These are phyloP conservation scores for Hibiscus syriacus DNA, from an alignment of 345 rosid species.

Conservation along the genomic window DNA sequence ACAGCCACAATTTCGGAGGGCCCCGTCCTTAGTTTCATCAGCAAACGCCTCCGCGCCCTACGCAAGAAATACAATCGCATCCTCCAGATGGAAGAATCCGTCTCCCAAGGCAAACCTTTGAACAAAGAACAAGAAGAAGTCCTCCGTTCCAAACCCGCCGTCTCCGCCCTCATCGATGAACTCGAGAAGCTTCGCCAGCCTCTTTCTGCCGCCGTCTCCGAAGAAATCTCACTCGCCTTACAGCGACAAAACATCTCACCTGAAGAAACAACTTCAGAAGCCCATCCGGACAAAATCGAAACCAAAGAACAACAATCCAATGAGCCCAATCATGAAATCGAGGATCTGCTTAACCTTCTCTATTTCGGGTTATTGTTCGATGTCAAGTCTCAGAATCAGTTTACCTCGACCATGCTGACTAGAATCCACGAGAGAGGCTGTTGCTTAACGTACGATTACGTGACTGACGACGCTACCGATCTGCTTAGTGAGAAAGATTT, in stretches of 20 bases:
- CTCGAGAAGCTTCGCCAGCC: conserved; percentile 81
- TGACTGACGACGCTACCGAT: conserved; percentile 89
- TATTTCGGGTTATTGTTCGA: conserved; percentile 82
- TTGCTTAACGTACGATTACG: conserved; percentile 85
- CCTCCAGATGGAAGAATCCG: conserved; percentile 69
- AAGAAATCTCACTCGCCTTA: conserved; percentile 55
- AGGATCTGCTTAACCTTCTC: conserved; percentile 69
- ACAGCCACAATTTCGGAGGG: conserved; percentile 41
- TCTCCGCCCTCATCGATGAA: conserved; percentile 63
- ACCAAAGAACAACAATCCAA: conserved; percentile 1
- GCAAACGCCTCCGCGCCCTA: conserved; percentile 88
- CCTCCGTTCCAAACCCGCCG: conserved; percentile 72
- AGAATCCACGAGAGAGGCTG: conserved; percentile 84
- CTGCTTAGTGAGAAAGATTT: conserved; percentile 75
- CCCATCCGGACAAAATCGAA: background rate
- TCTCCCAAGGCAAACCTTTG: conserved; percentile 69
- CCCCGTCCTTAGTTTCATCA: conserved; percentile 73
- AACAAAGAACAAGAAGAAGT: conserved; percentile 85
- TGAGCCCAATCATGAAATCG: conserved; percentile 21
- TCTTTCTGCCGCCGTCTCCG: conserved; percentile 55
- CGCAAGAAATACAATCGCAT: conserved; percentile 84
- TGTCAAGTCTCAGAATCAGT: conserved; percentile 72
- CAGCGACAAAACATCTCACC: conserved; percentile 13
- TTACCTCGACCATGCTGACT: conserved; percentile 66
- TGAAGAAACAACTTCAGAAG: conserved; percentile 11